Base-by-base conservation (phyloP, 2,329 filamentous ascomycete genomes). In the Microcyclospora tardicrescens region DNA sequence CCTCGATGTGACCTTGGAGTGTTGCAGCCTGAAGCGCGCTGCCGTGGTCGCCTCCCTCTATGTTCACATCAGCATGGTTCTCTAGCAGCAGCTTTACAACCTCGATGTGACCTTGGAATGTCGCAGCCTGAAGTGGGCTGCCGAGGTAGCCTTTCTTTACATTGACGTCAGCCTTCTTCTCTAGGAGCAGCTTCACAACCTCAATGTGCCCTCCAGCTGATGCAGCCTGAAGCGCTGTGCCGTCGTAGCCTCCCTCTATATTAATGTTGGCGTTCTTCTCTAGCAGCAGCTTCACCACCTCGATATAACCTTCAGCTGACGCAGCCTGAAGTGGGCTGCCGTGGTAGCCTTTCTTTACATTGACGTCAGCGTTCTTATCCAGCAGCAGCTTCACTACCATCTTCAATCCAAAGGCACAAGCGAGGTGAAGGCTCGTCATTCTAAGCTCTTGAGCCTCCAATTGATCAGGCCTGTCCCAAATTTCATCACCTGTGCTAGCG, bases 291-390 rank as follows among this genome's bases (percentile, higher is more conserved):
- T n/a, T n/a, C n/a, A n/a, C n/a, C n/a, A n/a, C n/a, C n/a, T n/a
- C n/a, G n/a, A n/a, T n/a, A n/a, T n/a, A n/a, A n/a, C n/a, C n/a
- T n/a, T n/a, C n/a, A n/a, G n/a, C n/a, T n/a, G 39, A 36, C 32
- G 50, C 49, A 15, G 31, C 41, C 34, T 46, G 38, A 9, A 50
- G 35, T 19, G 47, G 44, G 28, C 29, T 49, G 36, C 39, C 38
- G 19, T 36, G 35, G n/a, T 19, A 3, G 10, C 41, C 42, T 14
- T 39, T 38, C 27, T 48, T 36, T 10, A 45, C 24, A 29, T 43
- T 29, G 27, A 41, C 44, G 27, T 47, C 28, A 10, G 42, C 46
- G 9, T 44, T 48, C 10, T 30, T 15, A n/a, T n/a, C n/a, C n/a
- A 50, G 30, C 6, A 46, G 28, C 2, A 28, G 33, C 9, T 14